Percentiles rank a stretch among this genome's conserved stretches.
These are phyloP conservation scores for Porphyrellus cyaneotinctus DNA, from an alignment of 768 basidiomycete species.

Conservation along the genomic window DNA sequence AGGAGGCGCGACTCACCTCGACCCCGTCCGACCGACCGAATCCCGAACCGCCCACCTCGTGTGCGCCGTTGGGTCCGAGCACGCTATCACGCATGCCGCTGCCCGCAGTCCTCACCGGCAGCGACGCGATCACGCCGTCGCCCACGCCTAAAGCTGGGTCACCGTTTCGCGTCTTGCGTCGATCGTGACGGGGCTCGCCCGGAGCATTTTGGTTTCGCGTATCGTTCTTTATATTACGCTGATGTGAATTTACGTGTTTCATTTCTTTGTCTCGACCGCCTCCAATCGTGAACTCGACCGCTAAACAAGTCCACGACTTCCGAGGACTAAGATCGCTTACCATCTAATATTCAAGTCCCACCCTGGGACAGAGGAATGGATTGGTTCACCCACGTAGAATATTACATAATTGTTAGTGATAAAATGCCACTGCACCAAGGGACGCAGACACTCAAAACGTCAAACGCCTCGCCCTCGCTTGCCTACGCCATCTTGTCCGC, in stretches of 20 bases:
- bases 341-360: too few species aligned
- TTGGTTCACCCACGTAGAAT: too few species aligned
- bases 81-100: constrained; percentile 34
- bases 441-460: too few species aligned
- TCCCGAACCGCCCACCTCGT: constrained; percentile 51
- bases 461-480: too few species aligned
- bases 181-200: constrained; percentile 1
- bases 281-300: background rate
- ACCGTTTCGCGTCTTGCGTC: constrained; percentile 8
- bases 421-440: too few species aligned
- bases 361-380: too few species aligned
- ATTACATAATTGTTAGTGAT: too few species aligned
- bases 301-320: background rate
- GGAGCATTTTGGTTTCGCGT: background rate
- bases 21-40: constrained; percentile 55
- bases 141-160: constrained; percentile 30
- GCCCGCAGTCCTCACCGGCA: constrained; percentile 39
- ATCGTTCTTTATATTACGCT: background rate
- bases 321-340: too few species aligned
- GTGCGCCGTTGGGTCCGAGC: constrained; percentile 41
- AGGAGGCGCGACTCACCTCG: constrained; percentile 29
- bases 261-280: background rate
- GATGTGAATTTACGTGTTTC: background rate
- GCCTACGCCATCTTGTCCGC: background rate
- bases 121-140: constrained; percentile 46